Conservation (phyloP, 805 yeast genomes). For the Saccharomycopsis oosterbeekiorum region DNA sequence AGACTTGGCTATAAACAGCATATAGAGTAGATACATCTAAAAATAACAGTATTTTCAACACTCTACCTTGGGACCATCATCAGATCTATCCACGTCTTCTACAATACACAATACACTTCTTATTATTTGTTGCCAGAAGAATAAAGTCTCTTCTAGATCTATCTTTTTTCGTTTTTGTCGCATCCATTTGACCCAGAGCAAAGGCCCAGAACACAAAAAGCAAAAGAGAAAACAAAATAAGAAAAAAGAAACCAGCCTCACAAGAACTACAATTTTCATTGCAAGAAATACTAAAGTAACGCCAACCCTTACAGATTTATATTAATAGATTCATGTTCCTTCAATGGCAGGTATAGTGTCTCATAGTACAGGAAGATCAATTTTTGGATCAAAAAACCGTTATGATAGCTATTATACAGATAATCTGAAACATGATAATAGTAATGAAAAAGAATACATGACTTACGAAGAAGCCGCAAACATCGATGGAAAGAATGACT, state of each 20-base stretch:
- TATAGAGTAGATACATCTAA: not conserved
- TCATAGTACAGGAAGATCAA: not conserved
- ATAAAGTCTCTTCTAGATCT: too few relatives aligned
- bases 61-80: not conserved
- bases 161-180: too few relatives aligned
- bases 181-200: too few relatives aligned
- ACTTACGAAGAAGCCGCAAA: not conserved
- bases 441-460: not conserved
- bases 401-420: not conserved
- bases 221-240: too few relatives aligned
- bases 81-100: not conserved
- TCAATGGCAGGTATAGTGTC: conserved; percentile 1
- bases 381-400: not conserved
- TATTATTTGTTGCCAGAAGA: too few relatives aligned
- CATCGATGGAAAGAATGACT: not conserved
- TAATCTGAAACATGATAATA: not conserved
- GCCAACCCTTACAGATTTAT: not conserved
- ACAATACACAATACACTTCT: not conserved
- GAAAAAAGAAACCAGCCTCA: too few relatives aligned
- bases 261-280: too few relatives aligned
- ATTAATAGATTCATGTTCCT: not conserved
- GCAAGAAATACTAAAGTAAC: not conserved
- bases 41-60: not conserved
- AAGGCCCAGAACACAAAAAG: too few relatives aligned
- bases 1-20: not conserved